A percentile compares a stretch with the other conserved stretches of the same genome.
phyloP scores from a whole-genome alignment of 1,139 yeast species.

The Protomyces macrosporus region DNA sequence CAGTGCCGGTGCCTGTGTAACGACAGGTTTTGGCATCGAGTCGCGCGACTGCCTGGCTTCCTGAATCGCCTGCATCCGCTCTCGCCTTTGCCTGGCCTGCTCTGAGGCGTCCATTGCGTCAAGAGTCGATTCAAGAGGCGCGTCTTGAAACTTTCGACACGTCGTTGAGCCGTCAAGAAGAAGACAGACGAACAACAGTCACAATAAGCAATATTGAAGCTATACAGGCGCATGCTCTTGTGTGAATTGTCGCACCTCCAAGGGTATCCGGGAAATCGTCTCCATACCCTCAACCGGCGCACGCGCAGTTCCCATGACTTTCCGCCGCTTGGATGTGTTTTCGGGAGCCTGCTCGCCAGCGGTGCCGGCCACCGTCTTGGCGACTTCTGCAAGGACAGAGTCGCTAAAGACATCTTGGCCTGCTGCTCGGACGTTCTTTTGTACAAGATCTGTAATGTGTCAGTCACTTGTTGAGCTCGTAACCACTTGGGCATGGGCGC shows the following conservation, averaged over 20 bases:
- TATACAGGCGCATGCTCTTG: neutral
- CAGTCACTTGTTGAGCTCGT: neutral
- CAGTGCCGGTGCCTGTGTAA: too few relatives aligned
- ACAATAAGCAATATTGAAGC: neutral
- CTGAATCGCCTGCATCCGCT: too few relatives aligned
- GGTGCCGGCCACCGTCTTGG: neutral
- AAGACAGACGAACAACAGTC: too few relatives aligned
- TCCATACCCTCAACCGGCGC: neutral
- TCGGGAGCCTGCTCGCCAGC: neutral
- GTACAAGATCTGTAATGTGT: constrained; percentile 7
- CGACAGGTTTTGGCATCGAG: too few relatives aligned
- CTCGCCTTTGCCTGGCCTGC: too few relatives aligned
- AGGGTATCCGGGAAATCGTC: neutral
- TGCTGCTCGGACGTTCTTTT: constrained; percentile 15
- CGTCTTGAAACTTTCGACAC: too few relatives aligned
- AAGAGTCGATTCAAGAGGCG: too few relatives aligned
- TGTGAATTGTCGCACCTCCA: neutral
- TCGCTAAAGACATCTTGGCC: constrained; percentile 11
- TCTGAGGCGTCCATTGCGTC: too few relatives aligned
- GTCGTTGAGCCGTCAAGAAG: too few relatives aligned
- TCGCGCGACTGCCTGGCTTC: too few relatives aligned
- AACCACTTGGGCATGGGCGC: neutral
- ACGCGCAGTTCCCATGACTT: neutral
- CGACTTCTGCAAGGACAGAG: neutral
- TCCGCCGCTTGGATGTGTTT: neutral